phyloP scores from a whole-genome alignment of 2,329 filamentous ascomycete species.

The Fusarium irregulare region DNA sequence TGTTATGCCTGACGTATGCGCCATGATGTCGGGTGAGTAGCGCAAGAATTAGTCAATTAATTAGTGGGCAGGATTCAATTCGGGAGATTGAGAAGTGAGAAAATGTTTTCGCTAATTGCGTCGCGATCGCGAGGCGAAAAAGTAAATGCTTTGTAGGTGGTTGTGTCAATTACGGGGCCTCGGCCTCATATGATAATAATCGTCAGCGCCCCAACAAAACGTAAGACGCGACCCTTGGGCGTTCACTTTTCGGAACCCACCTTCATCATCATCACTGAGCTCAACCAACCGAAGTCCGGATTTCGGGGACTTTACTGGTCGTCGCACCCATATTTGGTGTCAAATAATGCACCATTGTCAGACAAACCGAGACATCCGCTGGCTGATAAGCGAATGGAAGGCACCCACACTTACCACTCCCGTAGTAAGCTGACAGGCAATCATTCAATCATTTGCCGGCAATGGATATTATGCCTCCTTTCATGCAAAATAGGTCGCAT shows the following conservation, averaged over 20 bases:
- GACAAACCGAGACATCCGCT: background rate
- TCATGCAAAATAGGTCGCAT: background rate
- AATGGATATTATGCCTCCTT: background rate
- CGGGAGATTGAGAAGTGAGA: too few species aligned
- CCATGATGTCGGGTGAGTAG: background rate
- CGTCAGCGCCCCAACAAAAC: background rate
- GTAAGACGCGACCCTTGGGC: background rate
- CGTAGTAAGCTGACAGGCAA: conserved; percentile 14
- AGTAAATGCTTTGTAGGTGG: background rate
- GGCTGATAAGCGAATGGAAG: background rate
- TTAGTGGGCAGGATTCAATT: too few species aligned
- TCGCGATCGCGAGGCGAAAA: background rate
- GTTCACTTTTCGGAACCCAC: background rate
- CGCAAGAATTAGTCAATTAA: too few species aligned
- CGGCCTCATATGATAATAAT: background rate
- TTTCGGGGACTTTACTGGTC: background rate
- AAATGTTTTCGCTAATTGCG: background rate
- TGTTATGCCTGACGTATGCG: conserved; percentile 51
- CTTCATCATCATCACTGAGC: too few species aligned
- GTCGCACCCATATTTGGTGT: background rate
- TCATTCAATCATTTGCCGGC: background rate
- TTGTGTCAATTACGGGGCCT: background rate
- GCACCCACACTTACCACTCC: too few species aligned
- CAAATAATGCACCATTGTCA: background rate
- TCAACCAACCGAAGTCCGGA: background rate